Percentiles rank a stretch among this genome's conserved stretches.
These are phyloP conservation scores for Phytophthora europaea DNA, from an alignment of 352 stramenopile genomes.

Conservation along the genomic window DNA sequence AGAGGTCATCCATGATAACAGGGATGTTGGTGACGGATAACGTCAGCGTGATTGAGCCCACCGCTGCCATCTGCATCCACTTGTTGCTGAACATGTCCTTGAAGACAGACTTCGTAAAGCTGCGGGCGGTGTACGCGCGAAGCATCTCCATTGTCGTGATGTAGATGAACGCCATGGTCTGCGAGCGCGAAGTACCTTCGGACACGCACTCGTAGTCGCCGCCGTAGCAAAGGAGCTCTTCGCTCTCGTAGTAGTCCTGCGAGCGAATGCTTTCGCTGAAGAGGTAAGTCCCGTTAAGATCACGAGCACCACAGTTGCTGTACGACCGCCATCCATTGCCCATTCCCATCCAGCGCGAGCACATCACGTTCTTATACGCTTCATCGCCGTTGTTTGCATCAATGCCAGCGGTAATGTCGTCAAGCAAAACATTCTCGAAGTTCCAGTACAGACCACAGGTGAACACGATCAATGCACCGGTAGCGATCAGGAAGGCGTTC, in stretches of 20 bases:
- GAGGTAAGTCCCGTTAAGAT: conserved; percentile 44
- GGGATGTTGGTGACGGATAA: conserved; percentile 78
- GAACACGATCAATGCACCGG: conserved; percentile 70
- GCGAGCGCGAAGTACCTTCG: conserved; percentile 67
- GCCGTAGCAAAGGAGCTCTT: conserved; percentile 57
- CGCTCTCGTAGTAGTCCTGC: conserved; percentile 48
- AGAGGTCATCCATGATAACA: conserved; percentile 71
- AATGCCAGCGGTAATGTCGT: conserved; percentile 60
- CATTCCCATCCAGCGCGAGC: conserved; percentile 65
- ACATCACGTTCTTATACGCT: conserved; percentile 59
- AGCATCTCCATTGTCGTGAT: conserved; percentile 85
- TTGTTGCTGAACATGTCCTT: conserved; percentile 81
- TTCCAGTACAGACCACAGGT: conserved; percentile 76
- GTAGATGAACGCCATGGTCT: conserved; percentile 85
- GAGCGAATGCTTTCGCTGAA: conserved; percentile 50
- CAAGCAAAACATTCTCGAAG: conserved; percentile 65
- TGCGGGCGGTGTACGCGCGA: conserved; percentile 79
- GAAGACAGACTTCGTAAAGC: conserved; percentile 82
- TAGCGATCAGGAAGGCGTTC: conserved; percentile 71
- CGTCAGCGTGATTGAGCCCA: conserved; percentile 69
- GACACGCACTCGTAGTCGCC: conserved; percentile 70
- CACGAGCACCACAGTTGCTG: conserved; percentile 55
- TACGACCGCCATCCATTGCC: conserved; percentile 54
- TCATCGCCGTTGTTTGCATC: conserved; percentile 47
- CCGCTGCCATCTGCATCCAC: conserved; percentile 79